Conservation (phyloP, 225 moss, liverwort and hornwort species). For the Pleurozium schreberi region DNA sequence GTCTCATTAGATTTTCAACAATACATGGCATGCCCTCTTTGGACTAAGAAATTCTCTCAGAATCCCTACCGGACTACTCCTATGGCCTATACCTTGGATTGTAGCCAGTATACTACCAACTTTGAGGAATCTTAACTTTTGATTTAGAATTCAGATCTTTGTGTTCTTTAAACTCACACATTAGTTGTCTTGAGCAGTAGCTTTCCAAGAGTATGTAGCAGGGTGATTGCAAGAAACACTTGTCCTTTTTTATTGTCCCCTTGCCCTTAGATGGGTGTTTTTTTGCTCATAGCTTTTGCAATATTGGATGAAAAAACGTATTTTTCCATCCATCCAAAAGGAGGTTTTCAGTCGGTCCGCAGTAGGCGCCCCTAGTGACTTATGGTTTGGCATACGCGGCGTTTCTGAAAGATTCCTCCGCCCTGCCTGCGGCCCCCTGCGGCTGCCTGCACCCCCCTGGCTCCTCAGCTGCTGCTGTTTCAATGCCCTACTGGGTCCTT, state of each 20-base stretch:
- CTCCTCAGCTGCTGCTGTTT: neutral
- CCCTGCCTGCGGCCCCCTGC: neutral
- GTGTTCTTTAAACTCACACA: accelerated
- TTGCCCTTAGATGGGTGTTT: too few species aligned
- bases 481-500: neutral
- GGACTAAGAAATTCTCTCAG: accelerated
- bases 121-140: neutral
- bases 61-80: accelerated
- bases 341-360: too few species aligned
- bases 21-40: neutral
- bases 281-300: too few species aligned
- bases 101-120: accelerated
- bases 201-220: neutral
- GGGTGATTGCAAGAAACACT: too few species aligned
- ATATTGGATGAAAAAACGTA: too few species aligned
- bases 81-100: accelerated
- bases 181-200: accelerated
- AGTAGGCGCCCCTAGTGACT: too few species aligned
- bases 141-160: accelerated
- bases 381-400: neutral
- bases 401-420: neutral
- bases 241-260: too few species aligned
- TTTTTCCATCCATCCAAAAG: too few species aligned
- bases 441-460: too few species aligned
- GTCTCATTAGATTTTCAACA: neutral